A percentile compares a stretch with the other conserved stretches of the same genome.
phyloP scores from a whole-genome alignment of 495 filamentous ascomycete species.

The Thermochaetoides thermophila region DNA sequence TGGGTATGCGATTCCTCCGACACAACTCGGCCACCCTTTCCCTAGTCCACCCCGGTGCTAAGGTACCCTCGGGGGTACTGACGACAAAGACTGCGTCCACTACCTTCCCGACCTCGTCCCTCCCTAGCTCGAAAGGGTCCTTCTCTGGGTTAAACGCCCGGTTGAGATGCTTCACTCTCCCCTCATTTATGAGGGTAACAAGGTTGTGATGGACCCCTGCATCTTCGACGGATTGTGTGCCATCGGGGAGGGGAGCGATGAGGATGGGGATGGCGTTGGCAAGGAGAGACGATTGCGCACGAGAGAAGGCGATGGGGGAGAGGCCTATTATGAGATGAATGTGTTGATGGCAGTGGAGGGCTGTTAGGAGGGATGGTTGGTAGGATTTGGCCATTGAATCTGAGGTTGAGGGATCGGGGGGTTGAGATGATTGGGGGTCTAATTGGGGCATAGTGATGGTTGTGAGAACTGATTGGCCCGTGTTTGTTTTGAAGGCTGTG shows the following conservation, averaged over 20 bases:
- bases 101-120: constrained; percentile 60
- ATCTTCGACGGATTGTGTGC: constrained; percentile 14
- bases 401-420: too few relatives aligned
- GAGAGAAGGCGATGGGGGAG: constrained; percentile 70
- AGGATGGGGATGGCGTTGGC: constrained; percentile 78
- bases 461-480: constrained; percentile 8
- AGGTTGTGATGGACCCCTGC: constrained; percentile 53
- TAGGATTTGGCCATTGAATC: neutral
- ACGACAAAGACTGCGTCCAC: constrained; percentile 94
- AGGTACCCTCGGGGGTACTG: constrained; percentile 21
- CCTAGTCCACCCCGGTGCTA: too few relatives aligned
- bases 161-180: constrained; percentile 55
- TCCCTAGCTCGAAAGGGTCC: constrained; percentile 63
- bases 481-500: neutral
- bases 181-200: constrained; percentile 54
- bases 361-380: constrained; percentile 54
- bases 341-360: constrained; percentile 58
- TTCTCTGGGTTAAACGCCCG: constrained; percentile 53
- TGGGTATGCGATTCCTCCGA: constrained; percentile 64
- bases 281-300: constrained; percentile 65
- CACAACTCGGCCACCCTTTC: constrained; percentile 68
- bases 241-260: constrained; percentile 52
- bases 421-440: too few relatives aligned
- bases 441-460: too few relatives aligned
- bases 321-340: constrained; percentile 77